phyloP scores from a whole-genome alignment of 2,329 filamentous ascomycete species.

The Xylaria sp. region DNA sequence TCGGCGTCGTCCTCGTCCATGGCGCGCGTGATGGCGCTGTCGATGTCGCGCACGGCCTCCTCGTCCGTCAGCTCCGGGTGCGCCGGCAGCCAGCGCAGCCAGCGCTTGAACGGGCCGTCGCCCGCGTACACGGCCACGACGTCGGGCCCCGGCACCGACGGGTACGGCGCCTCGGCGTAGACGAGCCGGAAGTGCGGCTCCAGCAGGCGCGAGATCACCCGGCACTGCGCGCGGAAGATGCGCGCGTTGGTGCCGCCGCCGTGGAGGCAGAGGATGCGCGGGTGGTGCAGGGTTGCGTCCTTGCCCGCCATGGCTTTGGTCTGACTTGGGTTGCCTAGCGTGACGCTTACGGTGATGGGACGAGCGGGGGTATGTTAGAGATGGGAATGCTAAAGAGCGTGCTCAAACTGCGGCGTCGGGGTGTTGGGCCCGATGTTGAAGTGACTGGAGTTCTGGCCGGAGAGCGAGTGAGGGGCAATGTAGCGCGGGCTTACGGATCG shows the following conservation, averaged over 20 bases:
- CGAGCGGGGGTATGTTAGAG: not conserved
- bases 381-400: not conserved
- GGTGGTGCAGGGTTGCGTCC: conserved; percentile 46
- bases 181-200: conserved; percentile 68
- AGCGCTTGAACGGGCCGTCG: conserved; percentile 67
- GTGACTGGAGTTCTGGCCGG: too few relatives aligned
- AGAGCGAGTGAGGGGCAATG: not conserved
- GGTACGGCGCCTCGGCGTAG: conserved; percentile 73
- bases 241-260: conserved; percentile 76
- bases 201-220: conserved; percentile 55
- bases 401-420: not conserved
- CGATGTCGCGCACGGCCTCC: conserved; percentile 48
- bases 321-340: not conserved
- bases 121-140: conserved; percentile 69
- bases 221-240: conserved; percentile 72
- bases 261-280: conserved; percentile 80
- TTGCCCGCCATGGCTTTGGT: conserved; percentile 11
- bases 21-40: conserved; percentile 47
- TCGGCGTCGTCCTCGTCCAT: conserved; percentile 58
- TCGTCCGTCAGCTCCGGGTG: conserved; percentile 55
- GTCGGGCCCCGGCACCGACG: conserved; percentile 64
- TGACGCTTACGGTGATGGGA: not conserved
- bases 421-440: too few relatives aligned
- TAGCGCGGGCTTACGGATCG: not conserved
- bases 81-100: conserved; percentile 66